Evolutionary conservation across 106 monocot genomes (phyloP).

Genomic region (Agapanthus africanus): DNA sequence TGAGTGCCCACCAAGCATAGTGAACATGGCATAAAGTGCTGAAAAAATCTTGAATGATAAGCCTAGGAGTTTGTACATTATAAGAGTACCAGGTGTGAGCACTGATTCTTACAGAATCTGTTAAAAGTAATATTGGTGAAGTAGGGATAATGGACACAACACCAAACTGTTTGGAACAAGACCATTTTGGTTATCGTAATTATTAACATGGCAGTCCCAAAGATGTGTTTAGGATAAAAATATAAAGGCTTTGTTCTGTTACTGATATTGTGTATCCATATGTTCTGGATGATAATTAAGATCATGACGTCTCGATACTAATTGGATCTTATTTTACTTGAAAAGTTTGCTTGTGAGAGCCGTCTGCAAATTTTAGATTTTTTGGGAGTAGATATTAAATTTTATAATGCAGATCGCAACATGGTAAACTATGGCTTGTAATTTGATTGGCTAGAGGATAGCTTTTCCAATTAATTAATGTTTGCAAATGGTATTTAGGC

Average conservation of each 20-base stretch:
- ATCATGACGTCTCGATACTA: neutral
- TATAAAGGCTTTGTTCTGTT: neutral
- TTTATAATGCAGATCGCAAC: neutral
- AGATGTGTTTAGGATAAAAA: no score
- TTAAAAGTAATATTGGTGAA: neutral
- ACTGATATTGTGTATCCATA: neutral
- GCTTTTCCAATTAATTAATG: conserved; percentile 5
- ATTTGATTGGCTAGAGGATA: neutral
- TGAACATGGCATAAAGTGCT: neutral
- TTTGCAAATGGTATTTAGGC: conserved; percentile 31
- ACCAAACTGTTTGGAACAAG: neutral
- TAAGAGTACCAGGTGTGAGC: no score
- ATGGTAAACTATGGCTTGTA: neutral
- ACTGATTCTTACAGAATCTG: neutral
- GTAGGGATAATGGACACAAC: neutral
- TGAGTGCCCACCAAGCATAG: neutral
- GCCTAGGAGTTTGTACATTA: neutral
- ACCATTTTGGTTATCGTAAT: neutral
- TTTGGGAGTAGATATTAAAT: neutral
- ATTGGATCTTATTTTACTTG: neutral
- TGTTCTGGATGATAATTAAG: no score
- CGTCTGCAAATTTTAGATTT: no score
- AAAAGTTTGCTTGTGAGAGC: no score
- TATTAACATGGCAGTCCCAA: no score
- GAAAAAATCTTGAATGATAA: neutral